Base-by-base conservation (phyloP, 208 protist species). In the Trypanosoma vivax region DNA sequence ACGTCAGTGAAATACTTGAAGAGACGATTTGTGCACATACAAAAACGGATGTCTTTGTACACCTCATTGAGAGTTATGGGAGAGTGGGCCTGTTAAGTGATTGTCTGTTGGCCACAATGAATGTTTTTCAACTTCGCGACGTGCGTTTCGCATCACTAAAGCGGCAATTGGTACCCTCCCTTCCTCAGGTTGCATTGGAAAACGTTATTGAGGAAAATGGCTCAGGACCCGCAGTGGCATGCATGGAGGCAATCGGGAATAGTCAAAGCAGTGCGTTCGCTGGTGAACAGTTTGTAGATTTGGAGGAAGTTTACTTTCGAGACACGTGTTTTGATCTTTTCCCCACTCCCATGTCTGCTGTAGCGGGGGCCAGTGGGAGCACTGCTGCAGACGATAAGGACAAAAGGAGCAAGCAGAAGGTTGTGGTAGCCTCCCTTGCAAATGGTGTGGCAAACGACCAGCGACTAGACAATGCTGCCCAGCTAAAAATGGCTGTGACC, bases 1-100 rank as follows among this genome's bases (percentile, higher is more conserved):
- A 25, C 2, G 46, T 53, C 19, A 47, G 19, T 9, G 62, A 48
- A 5, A 76, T 79, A 38, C 68, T 65, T 19, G 49, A 55, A 2
- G 45, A 65, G 33, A 89, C 77, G 1, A 59, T 66, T 23, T 78
- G 67, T 43, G 48, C 35, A 11, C 62, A 83, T 55, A 83, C 81
- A 0, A 13, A 39, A 2, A 24, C 31, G 5, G 81, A 89, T 61
- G 70, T 83, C 7, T 83, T 89, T 55, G 63, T 50, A 5, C 56
- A 45, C 9, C 50, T 83, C 7, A 47, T 73, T 33, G 55, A 49
- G 18, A 84, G 76, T 61, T 88, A 75, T 49, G 39, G 45, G 6
- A 47, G 62, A 3, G 50, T 88, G 6, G 31, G 45, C 1, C 40
- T 84, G 1, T 34, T 82, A 11, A 51, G 60, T 28, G 73, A 82